These are phyloP conservation scores for Inga laurina DNA, from an alignment of 306 rosid species.

Conservation along the genomic window DNA sequence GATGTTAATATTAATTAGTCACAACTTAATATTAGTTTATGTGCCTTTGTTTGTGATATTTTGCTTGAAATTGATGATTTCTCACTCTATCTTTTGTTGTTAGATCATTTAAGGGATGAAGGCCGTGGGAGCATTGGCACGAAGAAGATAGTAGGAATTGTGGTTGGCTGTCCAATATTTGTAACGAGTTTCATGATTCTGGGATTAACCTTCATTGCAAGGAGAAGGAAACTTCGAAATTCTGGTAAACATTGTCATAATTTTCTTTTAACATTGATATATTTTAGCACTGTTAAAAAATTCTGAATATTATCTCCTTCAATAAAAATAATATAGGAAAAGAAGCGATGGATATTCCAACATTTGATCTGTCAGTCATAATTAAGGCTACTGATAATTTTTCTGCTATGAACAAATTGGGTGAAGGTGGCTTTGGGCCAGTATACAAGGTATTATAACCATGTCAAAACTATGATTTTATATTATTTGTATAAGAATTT, in stretches of 20 bases:
- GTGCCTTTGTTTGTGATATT: background rate
- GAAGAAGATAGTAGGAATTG: background rate
- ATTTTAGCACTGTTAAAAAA: background rate
- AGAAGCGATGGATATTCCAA: constrained; percentile 31
- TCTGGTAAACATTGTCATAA: background rate
- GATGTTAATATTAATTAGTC: background rate
- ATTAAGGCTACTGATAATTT: constrained; percentile 33
- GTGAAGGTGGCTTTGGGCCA: constrained; percentile 45
- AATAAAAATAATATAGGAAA: background rate
- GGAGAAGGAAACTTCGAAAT: background rate
- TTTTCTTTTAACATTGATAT: background rate
- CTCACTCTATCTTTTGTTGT: background rate
- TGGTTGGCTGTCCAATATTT: background rate
- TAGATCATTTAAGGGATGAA: background rate
- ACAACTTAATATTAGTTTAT: background rate
- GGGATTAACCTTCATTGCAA: background rate
- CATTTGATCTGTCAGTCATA: constrained; percentile 22
- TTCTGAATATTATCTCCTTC: background rate
- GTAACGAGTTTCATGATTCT: background rate
- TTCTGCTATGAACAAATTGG: constrained; percentile 24
- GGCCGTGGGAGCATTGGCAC: background rate
- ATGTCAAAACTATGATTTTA: background rate
- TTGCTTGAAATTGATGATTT: background rate
- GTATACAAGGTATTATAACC: constrained; percentile 37
- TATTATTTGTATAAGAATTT: background rate